Evolutionary conservation across 1,284 basidiomycete genomes (phyloP), one percentile per base, ranked within the genome.

Genomic region (Puccinia triticina): DNA sequence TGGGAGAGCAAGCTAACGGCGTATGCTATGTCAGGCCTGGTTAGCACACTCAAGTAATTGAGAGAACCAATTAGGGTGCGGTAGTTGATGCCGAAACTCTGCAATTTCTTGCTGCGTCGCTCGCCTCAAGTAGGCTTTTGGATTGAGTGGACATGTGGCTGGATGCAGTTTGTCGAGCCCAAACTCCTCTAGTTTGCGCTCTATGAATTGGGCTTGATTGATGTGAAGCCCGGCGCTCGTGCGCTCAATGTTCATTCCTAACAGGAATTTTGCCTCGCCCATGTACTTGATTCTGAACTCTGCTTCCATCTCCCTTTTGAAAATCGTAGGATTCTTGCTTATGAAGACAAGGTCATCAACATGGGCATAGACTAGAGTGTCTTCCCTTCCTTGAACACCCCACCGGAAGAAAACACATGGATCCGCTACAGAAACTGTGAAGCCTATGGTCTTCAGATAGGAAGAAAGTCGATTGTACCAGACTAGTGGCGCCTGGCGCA

Each of bases 331-430:
- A 23, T 74, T 32, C 5, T n/a, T 21, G 2, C 72, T 50, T 50
- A 48, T n/a, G 29, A 74, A 50, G 10, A 34, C 71, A 7, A 73
- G 43, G 37, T 73, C 71, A 29, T 73, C 71, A 3, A 73, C 71
- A 73, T 53, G 72, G n/a, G 55, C 26, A 29, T 74, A 74, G 3
- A 74, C 26, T 21, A 7, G 23, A 8, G 57, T 61, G 5, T 7
- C 5, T 8, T 7, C 7, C 11, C 23, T 32, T 61, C 43, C 43
- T 8, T 7, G 8, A 8, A 7, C 8, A 8, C 23, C 32, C n/a
- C 8, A 61, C 11, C 57, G 5, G 7, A 7, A 61, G 21, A 61
- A 61, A 21, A 61, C 57, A 61, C 57, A 61, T 8, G 57, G 57
- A 16, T 71, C 67, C 34, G 46, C 21, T 1, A 40, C 3, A 71